Conservation (phyloP, 139 green algal genomes). For the Zygnema cylindricum region DNA sequence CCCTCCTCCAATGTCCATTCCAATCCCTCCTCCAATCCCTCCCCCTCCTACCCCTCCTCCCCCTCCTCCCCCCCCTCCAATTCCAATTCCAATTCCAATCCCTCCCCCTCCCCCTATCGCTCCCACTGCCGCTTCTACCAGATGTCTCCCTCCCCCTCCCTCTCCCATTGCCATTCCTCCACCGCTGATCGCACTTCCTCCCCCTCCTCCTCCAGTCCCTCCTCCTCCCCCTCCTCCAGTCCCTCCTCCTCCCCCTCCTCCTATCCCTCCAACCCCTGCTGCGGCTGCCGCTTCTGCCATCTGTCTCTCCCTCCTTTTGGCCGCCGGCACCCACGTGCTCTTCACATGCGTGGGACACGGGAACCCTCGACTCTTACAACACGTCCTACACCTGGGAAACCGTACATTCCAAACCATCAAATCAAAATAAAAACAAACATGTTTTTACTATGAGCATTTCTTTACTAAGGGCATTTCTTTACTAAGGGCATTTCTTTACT, state of each 20-base stretch:
- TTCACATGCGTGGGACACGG: slow-evolving; percentile 54
- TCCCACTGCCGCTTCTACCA: too few species aligned
- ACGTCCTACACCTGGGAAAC: slow-evolving; percentile 57
- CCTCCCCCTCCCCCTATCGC: neutral
- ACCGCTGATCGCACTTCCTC: neutral
- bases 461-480: too few species aligned
- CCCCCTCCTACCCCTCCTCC: neutral
- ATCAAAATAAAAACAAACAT: too few species aligned
- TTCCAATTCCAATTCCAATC: too few species aligned
- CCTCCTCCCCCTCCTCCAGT: neutral
- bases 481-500: too few species aligned
- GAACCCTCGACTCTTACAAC: slow-evolving; percentile 53
- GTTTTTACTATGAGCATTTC: too few species aligned
- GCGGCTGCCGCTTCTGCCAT: slow-evolving; percentile 6
- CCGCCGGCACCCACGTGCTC: slow-evolving; percentile 63
- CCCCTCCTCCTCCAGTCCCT: neutral
- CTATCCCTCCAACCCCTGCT: neutral
- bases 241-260: neutral
- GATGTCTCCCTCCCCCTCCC: too few species aligned
- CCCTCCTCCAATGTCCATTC: neutral
- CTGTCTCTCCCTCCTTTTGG: slow-evolving; percentile 57
- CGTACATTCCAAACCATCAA: too few species aligned
- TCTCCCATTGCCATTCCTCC: neutral
- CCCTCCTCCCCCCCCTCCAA: too few species aligned
- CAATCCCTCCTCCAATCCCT: neutral